These are phyloP conservation scores for Hondaea fermentalgiana DNA, from an alignment of 108 stramenopile species.

Conservation along the genomic window DNA sequence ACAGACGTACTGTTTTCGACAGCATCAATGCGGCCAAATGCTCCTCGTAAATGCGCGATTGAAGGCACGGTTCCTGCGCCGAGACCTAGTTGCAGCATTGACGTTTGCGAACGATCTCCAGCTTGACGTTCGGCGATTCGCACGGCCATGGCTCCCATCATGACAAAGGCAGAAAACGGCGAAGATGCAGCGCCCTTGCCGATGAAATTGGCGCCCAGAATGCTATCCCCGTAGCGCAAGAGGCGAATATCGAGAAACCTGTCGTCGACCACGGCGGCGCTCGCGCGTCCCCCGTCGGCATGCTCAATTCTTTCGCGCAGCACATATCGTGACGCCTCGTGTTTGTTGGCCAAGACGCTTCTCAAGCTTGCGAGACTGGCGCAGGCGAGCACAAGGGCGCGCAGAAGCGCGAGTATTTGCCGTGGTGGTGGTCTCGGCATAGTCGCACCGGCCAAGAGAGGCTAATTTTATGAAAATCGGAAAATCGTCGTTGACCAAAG, in stretches of 20 bases:
- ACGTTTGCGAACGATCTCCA: background rate
- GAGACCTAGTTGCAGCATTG: conserved; percentile 1
- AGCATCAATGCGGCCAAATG: background rate
- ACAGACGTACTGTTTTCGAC: background rate
- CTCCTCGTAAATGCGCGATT: background rate
- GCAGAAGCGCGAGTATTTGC: too few relatives aligned
- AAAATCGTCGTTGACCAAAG: too few relatives aligned
- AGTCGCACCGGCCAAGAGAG: too few relatives aligned
- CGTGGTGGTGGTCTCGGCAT: too few relatives aligned
- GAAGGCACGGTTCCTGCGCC: background rate
- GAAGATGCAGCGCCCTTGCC: background rate
- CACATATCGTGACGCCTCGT: background rate
- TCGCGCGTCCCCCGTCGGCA: background rate
- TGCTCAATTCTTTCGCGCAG: background rate
- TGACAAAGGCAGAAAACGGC: background rate
- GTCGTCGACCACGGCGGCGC: background rate
- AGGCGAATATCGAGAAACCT: background rate
- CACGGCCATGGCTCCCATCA: background rate
- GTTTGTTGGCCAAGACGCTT: background rate
- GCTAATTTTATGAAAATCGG: too few relatives aligned
- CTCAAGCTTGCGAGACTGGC: background rate
- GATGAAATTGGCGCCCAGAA: background rate
- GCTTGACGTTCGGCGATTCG: background rate
- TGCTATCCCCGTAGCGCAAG: background rate
- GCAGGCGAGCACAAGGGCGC: too few relatives aligned